phyloP scores from a whole-genome alignment of 345 rosid species.

The Aurinia saxatilis region DNA sequence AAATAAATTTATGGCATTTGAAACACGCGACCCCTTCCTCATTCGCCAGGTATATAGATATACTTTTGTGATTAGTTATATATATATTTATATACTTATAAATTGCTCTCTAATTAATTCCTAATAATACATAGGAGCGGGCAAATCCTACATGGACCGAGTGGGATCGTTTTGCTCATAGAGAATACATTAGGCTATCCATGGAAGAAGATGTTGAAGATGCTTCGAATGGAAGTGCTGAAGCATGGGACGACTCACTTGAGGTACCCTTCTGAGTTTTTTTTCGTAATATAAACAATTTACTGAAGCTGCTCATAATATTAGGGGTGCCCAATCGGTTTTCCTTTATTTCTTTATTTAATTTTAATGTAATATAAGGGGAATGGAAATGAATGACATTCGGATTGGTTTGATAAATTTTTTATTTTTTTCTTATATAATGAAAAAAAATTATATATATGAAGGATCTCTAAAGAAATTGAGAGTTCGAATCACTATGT shows the following conservation, averaged over 20 bases:
- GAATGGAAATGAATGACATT: neutral
- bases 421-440: neutral
- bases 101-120: constrained; percentile 1
- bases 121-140: constrained; percentile 53
- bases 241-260: constrained; percentile 96
- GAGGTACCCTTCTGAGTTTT: constrained; percentile 83
- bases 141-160: constrained; percentile 95
- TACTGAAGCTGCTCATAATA: neutral
- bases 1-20: constrained; percentile 94
- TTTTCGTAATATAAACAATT: constrained; percentile 15
- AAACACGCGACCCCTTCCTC: constrained; percentile 94
- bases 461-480: too few relatives aligned
- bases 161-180: constrained; percentile 97
- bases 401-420: constrained; percentile 3
- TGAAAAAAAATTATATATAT: too few relatives aligned
- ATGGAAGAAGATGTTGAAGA: constrained; percentile 99
- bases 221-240: constrained; percentile 96
- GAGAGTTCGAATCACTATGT: too few relatives aligned
- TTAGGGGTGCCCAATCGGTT: neutral
- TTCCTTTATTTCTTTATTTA: neutral
- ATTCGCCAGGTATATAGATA: constrained; percentile 73
- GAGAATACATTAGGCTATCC: constrained; percentile 94
- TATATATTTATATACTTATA: neutral
- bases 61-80: neutral
- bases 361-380: neutral